Evolutionary conservation across 176 grass and related monocot genomes (phyloP), one percentile per base, ranked within the genome.

Genomic region (Triticum monococcum): DNA sequence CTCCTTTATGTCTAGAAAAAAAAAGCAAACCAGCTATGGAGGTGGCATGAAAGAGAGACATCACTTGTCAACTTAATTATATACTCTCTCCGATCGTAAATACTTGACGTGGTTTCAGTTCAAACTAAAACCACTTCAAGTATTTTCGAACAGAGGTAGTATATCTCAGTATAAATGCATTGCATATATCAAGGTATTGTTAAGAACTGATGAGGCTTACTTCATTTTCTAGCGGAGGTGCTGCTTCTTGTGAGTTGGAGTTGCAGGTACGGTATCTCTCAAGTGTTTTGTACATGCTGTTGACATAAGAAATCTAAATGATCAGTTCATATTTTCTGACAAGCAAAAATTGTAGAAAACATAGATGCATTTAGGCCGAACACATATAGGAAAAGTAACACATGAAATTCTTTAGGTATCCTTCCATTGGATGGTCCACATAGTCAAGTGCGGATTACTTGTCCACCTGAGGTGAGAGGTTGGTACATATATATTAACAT

Each of bases 221-320:
- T 86, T 97, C 92, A 73, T 52, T 91, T 48, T 95, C 91, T 52
- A 83, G 33, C 22, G 89, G 89, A 61, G 81, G 59, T 20, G 64
- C 77, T 80, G 77, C 87, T 84, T 97, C 95, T 46, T 84, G 83
- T 79, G 87, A 78, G 62, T 64, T 87, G 81, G 45, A 75, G 72
- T 75, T 75, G 72, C 92, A 91, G 64, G 72, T 95, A 68, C 92
- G 95, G 31, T 95, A 97, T 82, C 89, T 97, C 79, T 95, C 92
- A 10, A 97, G 82, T 77, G 92, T 97, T 79, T 87, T 97, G 86
- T 85, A 88, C 89, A 97, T 97, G 87, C 95, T 97, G 84, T 41
- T 70, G 20, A 18, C 38, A 85, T 59, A 91, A 52, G 16, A 57
- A 50, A 57, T 67, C 9, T 2, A 60, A 61, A 9, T 64, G 52